A percentile compares a stretch with the other conserved stretches of the same genome.
These are phyloP conservation scores for Stenogyne calaminthoides DNA, from an alignment of 305 asterid species.

Conservation along the genomic window DNA sequence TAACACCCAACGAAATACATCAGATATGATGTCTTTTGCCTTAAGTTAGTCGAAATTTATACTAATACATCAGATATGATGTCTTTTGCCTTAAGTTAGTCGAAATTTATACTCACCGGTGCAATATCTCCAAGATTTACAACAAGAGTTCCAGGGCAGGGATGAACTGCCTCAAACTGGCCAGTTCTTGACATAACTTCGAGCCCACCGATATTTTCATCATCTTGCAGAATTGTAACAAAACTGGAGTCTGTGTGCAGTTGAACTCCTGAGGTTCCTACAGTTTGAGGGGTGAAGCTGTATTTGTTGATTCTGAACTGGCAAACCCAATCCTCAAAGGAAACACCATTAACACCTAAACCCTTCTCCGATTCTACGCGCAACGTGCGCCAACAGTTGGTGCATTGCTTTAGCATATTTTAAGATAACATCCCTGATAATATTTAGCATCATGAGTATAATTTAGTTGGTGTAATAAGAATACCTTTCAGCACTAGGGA, in stretches of 20 bases:
- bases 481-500: neutral
- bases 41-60: neutral
- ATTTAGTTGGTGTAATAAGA: neutral
- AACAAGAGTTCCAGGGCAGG: constrained; percentile 59
- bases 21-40: neutral
- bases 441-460: neutral
- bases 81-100: neutral
- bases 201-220: constrained; percentile 58
- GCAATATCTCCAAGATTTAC: constrained; percentile 72
- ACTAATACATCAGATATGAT: constrained; percentile 18
- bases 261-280: constrained; percentile 53
- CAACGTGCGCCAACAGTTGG: constrained; percentile 42
- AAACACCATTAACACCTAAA: constrained; percentile 37
- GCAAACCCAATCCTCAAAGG: constrained; percentile 54
- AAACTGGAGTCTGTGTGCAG: constrained; percentile 68
- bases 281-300: constrained; percentile 44
- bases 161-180: constrained; percentile 47
- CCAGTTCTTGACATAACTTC: constrained; percentile 61
- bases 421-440: constrained; percentile 39
- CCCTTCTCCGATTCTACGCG: constrained; percentile 49
- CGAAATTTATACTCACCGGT: constrained; percentile 33
- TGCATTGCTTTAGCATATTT: constrained; percentile 58
- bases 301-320: constrained; percentile 71
- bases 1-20: neutral
- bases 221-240: constrained; percentile 64